Percentiles rank a stretch among this genome's conserved stretches.
Evolutionary conservation across 208 protist genomes (phyloP).

Genomic region (Wallacemonas sp.): DNA sequence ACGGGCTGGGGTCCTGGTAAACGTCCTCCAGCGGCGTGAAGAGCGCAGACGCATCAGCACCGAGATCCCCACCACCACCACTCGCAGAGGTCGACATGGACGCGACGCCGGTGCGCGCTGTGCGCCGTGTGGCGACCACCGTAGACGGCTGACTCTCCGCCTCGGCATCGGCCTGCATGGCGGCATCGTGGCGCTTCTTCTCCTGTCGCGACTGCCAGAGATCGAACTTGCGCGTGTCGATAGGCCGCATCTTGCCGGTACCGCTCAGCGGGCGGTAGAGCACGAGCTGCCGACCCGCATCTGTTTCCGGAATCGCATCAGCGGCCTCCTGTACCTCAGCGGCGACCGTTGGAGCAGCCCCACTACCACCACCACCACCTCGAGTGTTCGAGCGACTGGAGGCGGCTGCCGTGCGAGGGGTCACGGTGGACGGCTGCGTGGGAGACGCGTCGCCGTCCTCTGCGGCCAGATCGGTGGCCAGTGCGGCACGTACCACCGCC

Average conservation of each 20-base stretch:
- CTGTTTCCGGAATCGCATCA: neutral
- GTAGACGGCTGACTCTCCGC: too few relatives aligned
- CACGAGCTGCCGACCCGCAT: slow-evolving; percentile 11
- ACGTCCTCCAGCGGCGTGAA: slow-evolving; percentile 8
- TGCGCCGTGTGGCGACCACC: too few relatives aligned
- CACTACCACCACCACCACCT: too few relatives aligned
- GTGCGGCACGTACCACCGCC: neutral
- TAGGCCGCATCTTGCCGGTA: slow-evolving; percentile 16
- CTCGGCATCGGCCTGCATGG: neutral
- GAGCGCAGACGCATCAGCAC: slow-evolving; percentile 5
- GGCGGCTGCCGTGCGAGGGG: too few relatives aligned
- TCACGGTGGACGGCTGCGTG: too few relatives aligned
- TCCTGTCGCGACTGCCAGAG: slow-evolving; percentile 6
- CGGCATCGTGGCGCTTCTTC: neutral
- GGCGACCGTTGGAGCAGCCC: too few relatives aligned
- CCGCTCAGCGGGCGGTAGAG: slow-evolving; percentile 16
- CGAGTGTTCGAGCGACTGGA: too few relatives aligned
- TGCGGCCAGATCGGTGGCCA: neutral
- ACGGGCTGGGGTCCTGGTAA: slow-evolving; percentile 8
- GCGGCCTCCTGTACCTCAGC: neutral
- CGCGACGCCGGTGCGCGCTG: too few relatives aligned
- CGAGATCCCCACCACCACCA: neutral
- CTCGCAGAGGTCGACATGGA: too few relatives aligned
- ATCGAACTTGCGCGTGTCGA: slow-evolving; percentile 22
- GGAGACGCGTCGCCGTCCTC: neutral